Percentiles rank a stretch among this genome's conserved stretches.
These are phyloP conservation scores for Fusarium sp. DNA, from an alignment of 2,329 filamentous ascomycete species.

Conservation along the genomic window DNA sequence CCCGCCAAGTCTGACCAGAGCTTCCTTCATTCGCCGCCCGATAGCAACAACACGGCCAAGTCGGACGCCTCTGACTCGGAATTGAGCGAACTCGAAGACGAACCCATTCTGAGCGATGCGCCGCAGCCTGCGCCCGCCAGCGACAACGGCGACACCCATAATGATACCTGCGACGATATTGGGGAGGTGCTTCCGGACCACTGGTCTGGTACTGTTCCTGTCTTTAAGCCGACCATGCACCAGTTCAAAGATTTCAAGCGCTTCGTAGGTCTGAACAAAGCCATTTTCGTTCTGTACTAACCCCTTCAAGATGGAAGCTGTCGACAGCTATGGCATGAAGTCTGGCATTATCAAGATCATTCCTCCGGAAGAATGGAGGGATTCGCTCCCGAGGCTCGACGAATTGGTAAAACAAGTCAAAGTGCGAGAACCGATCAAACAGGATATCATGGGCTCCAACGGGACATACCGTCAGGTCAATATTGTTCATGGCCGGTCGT, in stretches of 20 bases:
- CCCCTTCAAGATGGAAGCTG: conserved; percentile 74
- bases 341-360: conserved; percentile 97
- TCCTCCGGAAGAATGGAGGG: conserved; percentile 92
- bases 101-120: conserved; percentile 55
- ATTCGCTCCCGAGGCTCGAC: conserved; percentile 80
- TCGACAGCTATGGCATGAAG: conserved; percentile 96
- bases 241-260: conserved; percentile 95
- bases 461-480: conserved; percentile 98
- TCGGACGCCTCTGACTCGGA: conserved; percentile 73
- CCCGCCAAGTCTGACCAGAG: conserved; percentile 46
- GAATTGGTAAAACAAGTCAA: conserved; percentile 90
- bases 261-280: conserved; percentile 69
- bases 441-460: conserved; percentile 96
- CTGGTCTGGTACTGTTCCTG: conserved; percentile 90
- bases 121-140: conserved; percentile 39
- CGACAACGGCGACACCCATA: conserved; percentile 38
- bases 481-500: conserved; percentile 93
- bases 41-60: conserved; percentile 71
- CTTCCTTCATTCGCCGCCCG: conserved; percentile 72
- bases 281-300: conserved; percentile 38
- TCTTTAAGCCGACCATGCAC: conserved; percentile 95
- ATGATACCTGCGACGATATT: conserved; percentile 68
- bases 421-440: conserved; percentile 96
- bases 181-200: conserved; percentile 87
- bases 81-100: conserved; percentile 73